Evolutionary conservation across 441 rosid genomes (phyloP).

Genomic region (Euphorbia celastroides): DNA sequence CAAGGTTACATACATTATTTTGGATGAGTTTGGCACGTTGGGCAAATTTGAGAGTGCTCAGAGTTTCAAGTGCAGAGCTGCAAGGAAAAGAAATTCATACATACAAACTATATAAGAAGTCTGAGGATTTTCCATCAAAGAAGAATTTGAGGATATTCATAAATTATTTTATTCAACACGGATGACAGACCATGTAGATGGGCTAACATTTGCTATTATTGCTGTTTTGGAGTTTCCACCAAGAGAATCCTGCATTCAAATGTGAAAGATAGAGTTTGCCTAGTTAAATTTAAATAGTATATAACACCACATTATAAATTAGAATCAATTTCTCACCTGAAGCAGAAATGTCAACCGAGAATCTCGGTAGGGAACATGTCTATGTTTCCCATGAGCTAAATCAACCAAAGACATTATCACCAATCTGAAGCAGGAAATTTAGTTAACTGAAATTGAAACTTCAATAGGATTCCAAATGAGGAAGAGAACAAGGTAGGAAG

Average conservation of each 20-base stretch:
- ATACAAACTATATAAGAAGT: too few species aligned
- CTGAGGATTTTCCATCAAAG: background rate
- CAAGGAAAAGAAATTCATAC: constrained; percentile 14
- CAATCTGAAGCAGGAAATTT: constrained; percentile 40
- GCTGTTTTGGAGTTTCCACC: constrained; percentile 98
- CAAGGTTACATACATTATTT: constrained; percentile 55
- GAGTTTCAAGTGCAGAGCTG: constrained; percentile 89
- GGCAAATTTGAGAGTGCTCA: constrained; percentile 93
- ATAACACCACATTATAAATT: background rate
- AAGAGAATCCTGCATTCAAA: constrained; percentile 72
- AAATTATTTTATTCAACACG: constrained; percentile 21
- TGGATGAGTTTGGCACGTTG: constrained; percentile 97
- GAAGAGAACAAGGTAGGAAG: background rate
- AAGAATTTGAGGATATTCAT: constrained; percentile 9
- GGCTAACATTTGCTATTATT: constrained; percentile 94
- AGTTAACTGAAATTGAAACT: background rate
- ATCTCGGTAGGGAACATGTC: constrained; percentile 95
- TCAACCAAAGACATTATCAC: constrained; percentile 98
- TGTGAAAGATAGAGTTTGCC: constrained; percentile 13
- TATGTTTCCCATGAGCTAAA: constrained; percentile 90
- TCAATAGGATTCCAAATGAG: background rate
- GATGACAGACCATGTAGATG: constrained; percentile 88
- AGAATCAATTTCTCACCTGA: constrained; percentile 50
- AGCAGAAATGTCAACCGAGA: constrained; percentile 94
- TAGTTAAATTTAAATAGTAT: constrained; percentile 20